Evolutionary conservation across 495 filamentous ascomycete species (phyloP).

Genomic region (Collariella sp.): DNA sequence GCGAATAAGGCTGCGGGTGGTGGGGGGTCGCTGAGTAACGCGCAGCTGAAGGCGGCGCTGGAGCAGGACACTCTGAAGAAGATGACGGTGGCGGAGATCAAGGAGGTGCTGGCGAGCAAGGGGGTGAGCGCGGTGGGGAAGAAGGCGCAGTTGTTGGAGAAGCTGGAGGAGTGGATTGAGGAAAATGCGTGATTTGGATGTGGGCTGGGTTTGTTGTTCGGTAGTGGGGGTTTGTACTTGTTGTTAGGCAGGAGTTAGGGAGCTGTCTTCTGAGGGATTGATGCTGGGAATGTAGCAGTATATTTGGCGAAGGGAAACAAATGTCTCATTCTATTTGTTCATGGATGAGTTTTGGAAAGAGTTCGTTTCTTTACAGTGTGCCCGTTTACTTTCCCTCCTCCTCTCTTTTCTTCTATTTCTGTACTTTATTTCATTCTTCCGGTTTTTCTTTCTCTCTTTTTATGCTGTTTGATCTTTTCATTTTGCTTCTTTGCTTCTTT

Average conservation of each 20-base stretch:
- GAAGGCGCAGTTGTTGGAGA: conserved; percentile 73
- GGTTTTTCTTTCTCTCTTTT: no score
- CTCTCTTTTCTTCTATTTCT: no score
- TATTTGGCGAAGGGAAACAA: no score
- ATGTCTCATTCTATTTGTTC: no score
- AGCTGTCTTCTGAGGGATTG: not conserved
- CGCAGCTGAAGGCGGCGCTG: conserved; percentile 49
- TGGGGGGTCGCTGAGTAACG: conserved; percentile 44
- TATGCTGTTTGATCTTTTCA: no score
- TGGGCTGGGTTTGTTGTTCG: not conserved
- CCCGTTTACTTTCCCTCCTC: no score
- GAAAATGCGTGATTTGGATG: conserved; percentile 28
- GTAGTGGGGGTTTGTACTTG: not conserved
- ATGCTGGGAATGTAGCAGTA: not conserved
- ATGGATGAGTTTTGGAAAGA: no score
- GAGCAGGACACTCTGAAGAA: conserved; percentile 56
- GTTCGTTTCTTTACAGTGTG: no score
- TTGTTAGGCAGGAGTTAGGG: not conserved
- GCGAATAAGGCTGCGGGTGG: conserved; percentile 18
- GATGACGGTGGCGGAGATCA: conserved; percentile 63
- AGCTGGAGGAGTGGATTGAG: conserved; percentile 71
- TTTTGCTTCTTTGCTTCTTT: no score
- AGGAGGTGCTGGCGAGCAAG: conserved; percentile 55
- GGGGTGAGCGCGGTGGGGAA: conserved; percentile 55
- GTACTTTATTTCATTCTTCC: no score